Evolutionary conservation across 2,329 filamentous ascomycete species (phyloP), one percentile per base, ranked within the genome.

Genomic region (Claviceps sp.): DNA sequence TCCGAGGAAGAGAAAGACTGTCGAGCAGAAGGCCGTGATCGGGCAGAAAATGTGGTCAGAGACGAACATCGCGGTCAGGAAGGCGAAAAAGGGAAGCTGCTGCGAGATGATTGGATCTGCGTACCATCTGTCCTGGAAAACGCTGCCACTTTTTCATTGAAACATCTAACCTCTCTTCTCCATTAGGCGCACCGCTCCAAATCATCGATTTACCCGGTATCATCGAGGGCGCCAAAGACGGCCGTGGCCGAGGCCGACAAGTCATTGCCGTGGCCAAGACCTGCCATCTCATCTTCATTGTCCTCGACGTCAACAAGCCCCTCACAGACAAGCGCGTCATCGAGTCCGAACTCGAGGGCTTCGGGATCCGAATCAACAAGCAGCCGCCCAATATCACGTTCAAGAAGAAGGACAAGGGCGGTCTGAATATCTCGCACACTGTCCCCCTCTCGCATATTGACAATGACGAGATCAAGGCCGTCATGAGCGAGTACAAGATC

Each of bases 221-320:
- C 63, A 98, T 98, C 60, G 88, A 97, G 70, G 93, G 93, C 65
- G 93, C 93, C 61, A 97, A 98, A 71, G 93, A 98, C 67, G 93
- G 93, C 58, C 94, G 95, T 66, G 93, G 93, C 73, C 84, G 93
- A 76, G 93, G 93, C 77, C 83, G 91, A 61, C 93, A 98, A 73
- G 93, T 98, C 64, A 98, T 98, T 73, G 93, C 93, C 8, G 93
- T 98, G 48, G 91, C 93, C 54, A 98, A 98, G 76, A 97, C 93
- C 18, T 98, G 93, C 72, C 87, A 98, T 76, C 72, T 98, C 61
- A 98, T 98, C 62, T 97, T 97, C 71, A 98, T 98, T 65, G 89
- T 98, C 47, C 77, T 98, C 52, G 93, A 98, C 65, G 93, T 98
- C 63, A 97, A 97, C 73, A 98, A 98, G 72, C 93, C 93, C 24